phyloP scores from a whole-genome alignment of 2,329 filamentous ascomycete species.

The Trichoderma sp. region DNA sequence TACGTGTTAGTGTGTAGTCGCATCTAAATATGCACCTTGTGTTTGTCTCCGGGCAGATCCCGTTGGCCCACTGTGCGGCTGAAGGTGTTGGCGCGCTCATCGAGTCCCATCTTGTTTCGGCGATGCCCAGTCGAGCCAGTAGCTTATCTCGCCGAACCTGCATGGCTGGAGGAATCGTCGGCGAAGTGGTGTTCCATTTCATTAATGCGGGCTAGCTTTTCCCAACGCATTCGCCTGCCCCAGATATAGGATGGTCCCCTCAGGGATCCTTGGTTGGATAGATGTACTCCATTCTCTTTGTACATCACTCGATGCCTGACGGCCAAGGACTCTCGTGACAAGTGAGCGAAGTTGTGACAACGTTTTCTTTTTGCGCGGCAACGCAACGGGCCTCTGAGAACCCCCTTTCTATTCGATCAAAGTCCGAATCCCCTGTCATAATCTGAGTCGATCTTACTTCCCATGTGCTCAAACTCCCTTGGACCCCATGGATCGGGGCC shows the following conservation, averaged over 20 bases:
- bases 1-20: neutral
- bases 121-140: neutral
- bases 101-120: neutral
- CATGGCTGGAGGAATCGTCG: neutral
- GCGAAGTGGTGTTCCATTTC: neutral
- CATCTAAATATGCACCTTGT: neutral
- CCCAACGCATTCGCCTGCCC: neutral
- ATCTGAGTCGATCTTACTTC: slow-evolving; percentile 28
- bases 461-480: slow-evolving; percentile 22
- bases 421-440: slow-evolving; percentile 17
- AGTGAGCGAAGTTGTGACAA: neutral
- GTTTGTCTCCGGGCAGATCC: slow-evolving; percentile 16
- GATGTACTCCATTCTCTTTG: neutral
- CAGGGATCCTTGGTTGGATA: neutral
- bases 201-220: neutral
- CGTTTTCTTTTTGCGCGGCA: neutral
- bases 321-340: neutral
- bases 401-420: neutral
- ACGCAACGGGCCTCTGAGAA: neutral
- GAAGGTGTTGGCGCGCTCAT: slow-evolving; percentile 4
- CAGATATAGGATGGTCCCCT: neutral
- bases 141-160: neutral
- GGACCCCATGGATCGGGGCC: slow-evolving; percentile 3
- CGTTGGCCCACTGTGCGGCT: slow-evolving; percentile 10
- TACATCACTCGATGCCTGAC: neutral